Evolutionary conservation across 2,329 filamentous ascomycete genomes (phyloP), one percentile per base, ranked within the genome.

Genomic region (Fusarium penzigii): DNA sequence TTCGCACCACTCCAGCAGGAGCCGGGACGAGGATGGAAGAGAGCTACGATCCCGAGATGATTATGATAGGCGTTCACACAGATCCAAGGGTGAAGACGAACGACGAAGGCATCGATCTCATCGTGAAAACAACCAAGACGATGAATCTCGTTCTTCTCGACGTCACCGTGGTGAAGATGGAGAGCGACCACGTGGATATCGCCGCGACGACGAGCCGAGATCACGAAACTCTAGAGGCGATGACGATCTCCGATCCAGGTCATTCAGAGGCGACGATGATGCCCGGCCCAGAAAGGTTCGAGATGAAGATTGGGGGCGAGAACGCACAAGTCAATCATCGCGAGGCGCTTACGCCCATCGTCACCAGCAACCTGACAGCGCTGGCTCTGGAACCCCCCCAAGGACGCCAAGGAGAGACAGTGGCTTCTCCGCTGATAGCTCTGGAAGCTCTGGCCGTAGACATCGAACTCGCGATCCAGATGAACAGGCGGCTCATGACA

Each of bases 401-500:
- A 75, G 59, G 58, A 70, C 72, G n/a, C 72, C 77, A 5, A 73
- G 74, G 49, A 73, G 73, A 48, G 78, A 80, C 52, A 79, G 76
- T 52, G 77, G 77, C 1, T 73, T 74, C 54, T 73, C 76, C 3
- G 68, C 70, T 16, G 75, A 76, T n/a, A 73, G 64, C 52, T 69
- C 70, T 42, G 69, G 67, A 42, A 65, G 66, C 42, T 68, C 70
- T 36, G 59, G 65, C 25, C 64, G 65, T 50, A 66, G 60, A 47
- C 70, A 72, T 40, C 74, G 77, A 51, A 78, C 75, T 3, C 68
- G 32, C 10, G 13, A 11, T 9, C 10, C 72, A 2, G 78, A 81
- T 55, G 78, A 82, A 58, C 78, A 79, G 53, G 76, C 72, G 14
- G 76, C 73, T 2, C 76, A 80, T 48, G 79, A 83, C 2, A 75